phyloP scores from a whole-genome alignment of 2,329 filamentous ascomycete species.

The Clathrospora elynae region DNA sequence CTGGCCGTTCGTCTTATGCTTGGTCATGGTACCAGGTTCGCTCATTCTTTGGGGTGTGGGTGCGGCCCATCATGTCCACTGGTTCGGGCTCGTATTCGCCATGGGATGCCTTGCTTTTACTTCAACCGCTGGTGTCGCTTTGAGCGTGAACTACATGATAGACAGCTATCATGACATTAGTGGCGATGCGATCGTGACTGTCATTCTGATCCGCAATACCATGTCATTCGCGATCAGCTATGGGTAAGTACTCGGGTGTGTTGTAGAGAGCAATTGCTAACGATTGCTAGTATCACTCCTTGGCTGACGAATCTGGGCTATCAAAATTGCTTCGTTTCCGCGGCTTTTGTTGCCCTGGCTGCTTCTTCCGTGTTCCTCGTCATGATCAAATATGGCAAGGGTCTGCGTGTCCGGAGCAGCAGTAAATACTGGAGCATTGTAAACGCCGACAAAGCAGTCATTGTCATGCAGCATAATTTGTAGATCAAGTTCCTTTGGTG shows the following conservation, averaged over 20 bases:
- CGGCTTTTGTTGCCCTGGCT: conserved; percentile 51
- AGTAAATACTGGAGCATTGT: conserved; percentile 45
- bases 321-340: conserved; percentile 52
- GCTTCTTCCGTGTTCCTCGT: conserved; percentile 48
- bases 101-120: conserved; percentile 48
- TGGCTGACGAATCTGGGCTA: conserved; percentile 53
- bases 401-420: conserved; percentile 33
- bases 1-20: conserved; percentile 48
- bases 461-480: background rate
- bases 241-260: conserved; percentile 35
- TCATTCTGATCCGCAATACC: conserved; percentile 57
- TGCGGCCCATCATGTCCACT: conserved; percentile 56
- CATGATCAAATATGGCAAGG: conserved; percentile 58
- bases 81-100: conserved; percentile 56
- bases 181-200: conserved; percentile 57
- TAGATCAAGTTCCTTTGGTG: no score
- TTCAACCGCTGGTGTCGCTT: conserved; percentile 48
- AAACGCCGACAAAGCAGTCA: conserved; percentile 15
- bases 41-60: conserved; percentile 60
- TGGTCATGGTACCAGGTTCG: conserved; percentile 52
- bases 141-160: conserved; percentile 55
- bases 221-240: conserved; percentile 59
- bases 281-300: conserved; percentile 44
- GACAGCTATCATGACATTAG: conserved; percentile 56
- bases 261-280: conserved; percentile 1